Conservation (phyloP, 768 basidiomycete species). For the Mycena galericulata region DNA sequence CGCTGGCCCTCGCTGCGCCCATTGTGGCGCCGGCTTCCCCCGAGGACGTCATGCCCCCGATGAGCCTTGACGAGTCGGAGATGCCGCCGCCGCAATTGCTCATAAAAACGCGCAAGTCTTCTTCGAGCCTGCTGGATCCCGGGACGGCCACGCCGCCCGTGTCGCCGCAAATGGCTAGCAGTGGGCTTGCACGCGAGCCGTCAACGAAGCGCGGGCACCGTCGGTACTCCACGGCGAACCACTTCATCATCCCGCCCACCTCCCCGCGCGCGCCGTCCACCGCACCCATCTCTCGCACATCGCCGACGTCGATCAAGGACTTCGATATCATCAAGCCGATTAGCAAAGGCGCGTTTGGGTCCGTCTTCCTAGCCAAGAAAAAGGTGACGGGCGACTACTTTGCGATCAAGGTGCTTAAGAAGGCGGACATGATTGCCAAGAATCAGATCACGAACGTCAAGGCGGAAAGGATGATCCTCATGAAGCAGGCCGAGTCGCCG, state of each 20-base stretch:
- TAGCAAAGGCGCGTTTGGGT: constrained; percentile 98
- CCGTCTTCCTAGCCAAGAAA: constrained; percentile 98
- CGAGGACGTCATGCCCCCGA: constrained; percentile 71
- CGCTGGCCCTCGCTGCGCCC: constrained; percentile 85
- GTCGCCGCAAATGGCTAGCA: constrained; percentile 71
- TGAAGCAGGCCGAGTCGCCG: constrained; percentile 98
- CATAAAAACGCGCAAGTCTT: constrained; percentile 74
- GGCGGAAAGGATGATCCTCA: constrained; percentile 98
- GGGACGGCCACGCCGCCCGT: constrained; percentile 81
- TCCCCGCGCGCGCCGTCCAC: constrained; percentile 90
- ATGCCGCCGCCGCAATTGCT: constrained; percentile 45
- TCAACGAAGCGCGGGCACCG: constrained; percentile 71
- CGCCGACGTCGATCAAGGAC: constrained; percentile 95
- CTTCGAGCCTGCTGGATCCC: constrained; percentile 73
- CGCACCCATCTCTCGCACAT: constrained; percentile 81
- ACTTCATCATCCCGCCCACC: constrained; percentile 68
- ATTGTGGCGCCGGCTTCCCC: constrained; percentile 77
- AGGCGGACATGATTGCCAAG: constrained; percentile 99
- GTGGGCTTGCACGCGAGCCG: constrained; percentile 50
- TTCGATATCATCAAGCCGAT: constrained; percentile 99
- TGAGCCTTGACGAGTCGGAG: constrained; percentile 70
- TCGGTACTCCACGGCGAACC: constrained; percentile 79
- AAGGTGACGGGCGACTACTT: constrained; percentile 98
- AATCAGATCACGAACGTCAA: constrained; percentile 99
- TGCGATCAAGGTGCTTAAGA: constrained; percentile 99